Base-by-base conservation (phyloP, 202 grass and related monocot genomes). In the Zoysia matrella region DNA sequence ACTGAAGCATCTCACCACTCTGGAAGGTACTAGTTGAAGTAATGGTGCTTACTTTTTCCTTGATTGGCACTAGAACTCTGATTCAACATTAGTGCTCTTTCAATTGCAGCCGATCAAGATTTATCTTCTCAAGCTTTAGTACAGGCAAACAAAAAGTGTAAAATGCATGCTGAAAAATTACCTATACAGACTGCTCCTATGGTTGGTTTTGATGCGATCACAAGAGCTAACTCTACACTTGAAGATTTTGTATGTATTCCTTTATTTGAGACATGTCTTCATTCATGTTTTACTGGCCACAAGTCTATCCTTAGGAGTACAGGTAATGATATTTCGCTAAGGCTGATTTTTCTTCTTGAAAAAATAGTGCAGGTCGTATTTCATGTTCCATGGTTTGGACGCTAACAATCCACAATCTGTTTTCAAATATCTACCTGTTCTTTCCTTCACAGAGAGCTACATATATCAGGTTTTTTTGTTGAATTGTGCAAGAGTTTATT, bases 341-440 rank as follows among this genome's bases (percentile, higher is more conserved):
- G 80, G 11, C 67, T 73, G 13, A 40, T 46, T 65, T 85, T 73
- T 81, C 72, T 67, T 67, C 41, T 47, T 65, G 47, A 85, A 89
- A 81, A 83, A 78, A 84, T 89, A 95, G 95, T 95, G 88, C 58
- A 95, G 95, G 42, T 98, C 92, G 7, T 98, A 98, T 74, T 91
- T 98, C 53, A 98, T 98, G 91, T 95, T 95, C 90, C 92, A 98
- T 88, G 90, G 65, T 68, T 75, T 95, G 80, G 90, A 95, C 53
- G 83, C 60, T 80, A 91, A 81, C 78, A 74, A 67, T 51, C 88
- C 87, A 64, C 74, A 95, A 49, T 73, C 67, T 10, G 88, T 95
- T 76, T 98, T 98, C 88, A 91, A 93, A 74, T 91, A 85, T 83
- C 89, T 95, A 75, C 90, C 92, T 80, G 5, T 95, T 67, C 95